Evolutionary conservation across 495 filamentous ascomycete genomes (phyloP), one percentile per base, ranked within the genome.

Genomic region (Penicillium mononematosum): DNA sequence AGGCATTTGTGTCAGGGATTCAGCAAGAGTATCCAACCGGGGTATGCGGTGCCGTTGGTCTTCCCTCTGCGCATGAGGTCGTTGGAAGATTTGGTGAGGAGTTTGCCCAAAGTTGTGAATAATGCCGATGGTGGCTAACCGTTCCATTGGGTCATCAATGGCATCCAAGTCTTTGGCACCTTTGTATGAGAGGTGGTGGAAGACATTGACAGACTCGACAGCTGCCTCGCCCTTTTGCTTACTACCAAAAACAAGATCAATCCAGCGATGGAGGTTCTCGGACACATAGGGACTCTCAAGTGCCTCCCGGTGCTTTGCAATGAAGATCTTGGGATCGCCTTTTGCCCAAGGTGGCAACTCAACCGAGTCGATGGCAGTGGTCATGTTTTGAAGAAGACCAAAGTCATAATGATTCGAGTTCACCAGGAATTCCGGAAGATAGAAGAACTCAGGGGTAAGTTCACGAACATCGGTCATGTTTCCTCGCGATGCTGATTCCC

Each of bases 71-170:
- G 87, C 83, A 72, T 98, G 94, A 16, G 86, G 78, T 58, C 87
- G 84, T 29, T 84, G 85, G 70, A 97, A 98, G 19, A 97, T 87
- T 70, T 98, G 94, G 70, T 93, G 85, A 2, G 95, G 95, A 12
- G 95, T 98, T 69, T 98, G 94, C 1, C 94, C 94, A 72, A 98
- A 98, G 66, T 97, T 97, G 72, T 98, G 92, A 57, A 98, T 96
- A 64, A 96, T 96, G 24, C 91, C 89, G 60, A 96, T 96, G 0
- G 91, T 92, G 5, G 90, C 89, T 17, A 89, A 73, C 36, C 89
- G 81, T 68, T 96, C 92, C 54, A 90, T 81, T 0, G 89, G 88
- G 66, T 98, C 94, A 41, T 86, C 83, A 63, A 98, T 98, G 45
- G 84, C 86, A 63, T 98, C 94, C 3, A 98, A 80, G 72, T 98